These are phyloP conservation scores for Phytophthora pini DNA, from an alignment of 352 stramenopile species.

Conservation along the genomic window DNA sequence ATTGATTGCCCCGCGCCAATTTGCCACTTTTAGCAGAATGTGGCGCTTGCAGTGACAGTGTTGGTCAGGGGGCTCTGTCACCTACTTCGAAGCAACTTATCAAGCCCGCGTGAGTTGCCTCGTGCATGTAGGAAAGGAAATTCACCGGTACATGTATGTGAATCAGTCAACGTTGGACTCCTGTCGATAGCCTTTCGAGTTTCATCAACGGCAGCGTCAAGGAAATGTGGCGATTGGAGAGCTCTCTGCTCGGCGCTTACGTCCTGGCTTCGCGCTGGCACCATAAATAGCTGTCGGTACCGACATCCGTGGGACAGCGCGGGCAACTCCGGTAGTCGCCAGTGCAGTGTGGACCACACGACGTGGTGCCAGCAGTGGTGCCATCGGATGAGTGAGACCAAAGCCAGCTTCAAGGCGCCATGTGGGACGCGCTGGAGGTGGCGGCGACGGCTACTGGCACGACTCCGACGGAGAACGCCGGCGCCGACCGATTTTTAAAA, in stretches of 20 bases:
- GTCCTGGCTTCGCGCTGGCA: no score
- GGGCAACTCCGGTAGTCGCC: constrained; percentile 29
- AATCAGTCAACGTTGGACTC: no score
- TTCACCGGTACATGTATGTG: neutral
- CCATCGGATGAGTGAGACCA: constrained; percentile 18
- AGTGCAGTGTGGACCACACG: constrained; percentile 8
- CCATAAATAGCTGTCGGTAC: neutral
- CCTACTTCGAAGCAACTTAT: no score
- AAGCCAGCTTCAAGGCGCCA: constrained; percentile 6
- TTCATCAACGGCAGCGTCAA: no score
- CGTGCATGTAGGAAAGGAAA: no score
- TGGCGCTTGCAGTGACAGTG: neutral
- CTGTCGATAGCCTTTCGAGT: no score
- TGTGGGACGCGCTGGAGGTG: neutral
- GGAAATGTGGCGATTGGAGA: no score
- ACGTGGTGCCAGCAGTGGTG: constrained; percentile 22
- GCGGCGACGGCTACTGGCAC: neutral
- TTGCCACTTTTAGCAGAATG: neutral
- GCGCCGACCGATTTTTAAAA: neutral
- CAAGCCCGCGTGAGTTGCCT: no score
- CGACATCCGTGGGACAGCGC: constrained; percentile 24
- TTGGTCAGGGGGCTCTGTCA: no score
- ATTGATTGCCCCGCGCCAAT: no score
- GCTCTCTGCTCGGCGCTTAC: no score
- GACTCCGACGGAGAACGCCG: neutral